These are phyloP conservation scores for Penicillium frequentans DNA, from an alignment of 2,329 filamentous ascomycete species.

Conservation along the genomic window DNA sequence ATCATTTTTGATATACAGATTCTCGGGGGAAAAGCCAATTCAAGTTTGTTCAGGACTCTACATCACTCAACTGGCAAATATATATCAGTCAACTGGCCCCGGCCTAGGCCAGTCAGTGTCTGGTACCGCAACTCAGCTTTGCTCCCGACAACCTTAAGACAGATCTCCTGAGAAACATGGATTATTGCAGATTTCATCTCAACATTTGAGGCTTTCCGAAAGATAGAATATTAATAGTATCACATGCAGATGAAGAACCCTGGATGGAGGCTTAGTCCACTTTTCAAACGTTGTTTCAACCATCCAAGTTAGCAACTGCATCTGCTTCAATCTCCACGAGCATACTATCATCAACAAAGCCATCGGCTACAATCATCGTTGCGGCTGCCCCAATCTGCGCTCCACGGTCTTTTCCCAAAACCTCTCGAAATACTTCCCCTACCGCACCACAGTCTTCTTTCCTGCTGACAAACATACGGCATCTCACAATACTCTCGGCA, in stretches of 20 bases:
- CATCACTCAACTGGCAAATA: too few relatives aligned
- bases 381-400: slow-evolving; percentile 30
- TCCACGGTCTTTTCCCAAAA: slow-evolving; percentile 26
- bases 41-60: too few relatives aligned
- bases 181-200: too few relatives aligned
- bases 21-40: too few relatives aligned
- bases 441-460: slow-evolving; percentile 32
- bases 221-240: too few relatives aligned
- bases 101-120: too few relatives aligned
- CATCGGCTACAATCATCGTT: slow-evolving; percentile 39
- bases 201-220: too few relatives aligned
- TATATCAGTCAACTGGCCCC: too few relatives aligned
- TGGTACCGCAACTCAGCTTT: too few relatives aligned
- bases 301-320: slow-evolving; percentile 25
- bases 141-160: too few relatives aligned
- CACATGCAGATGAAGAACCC: background rate
- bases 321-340: slow-evolving; percentile 43
- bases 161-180: too few relatives aligned
- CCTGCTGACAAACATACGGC: slow-evolving; percentile 36
- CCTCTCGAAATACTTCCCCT: slow-evolving; percentile 29
- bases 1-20: too few relatives aligned
- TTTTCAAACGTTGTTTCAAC: background rate
- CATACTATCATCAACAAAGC: slow-evolving; percentile 39
- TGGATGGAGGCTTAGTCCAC: background rate
- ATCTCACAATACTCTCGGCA: slow-evolving; percentile 34